phyloP scores from a whole-genome alignment of 2,329 filamentous ascomycete genomes.

The Daldinia eschscholtzii region DNA sequence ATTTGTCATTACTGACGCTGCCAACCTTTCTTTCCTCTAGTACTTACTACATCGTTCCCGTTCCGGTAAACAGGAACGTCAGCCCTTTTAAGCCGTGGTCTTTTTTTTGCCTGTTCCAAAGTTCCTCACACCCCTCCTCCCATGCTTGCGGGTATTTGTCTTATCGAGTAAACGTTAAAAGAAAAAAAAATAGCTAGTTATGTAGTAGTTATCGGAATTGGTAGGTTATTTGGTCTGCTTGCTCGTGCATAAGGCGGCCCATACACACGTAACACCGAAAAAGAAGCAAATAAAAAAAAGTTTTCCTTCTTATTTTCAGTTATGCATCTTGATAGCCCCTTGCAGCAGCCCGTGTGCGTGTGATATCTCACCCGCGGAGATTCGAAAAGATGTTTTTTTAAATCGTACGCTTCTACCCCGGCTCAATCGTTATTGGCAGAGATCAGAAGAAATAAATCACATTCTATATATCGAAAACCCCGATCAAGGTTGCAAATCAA shows the following conservation, averaged over 20 bases:
- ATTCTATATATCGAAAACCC: constrained; percentile 32
- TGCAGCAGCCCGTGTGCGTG: constrained; percentile 31
- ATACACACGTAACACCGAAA: constrained; percentile 35
- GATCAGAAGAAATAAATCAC: constrained; percentile 19
- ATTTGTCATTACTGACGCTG: constrained; percentile 42
- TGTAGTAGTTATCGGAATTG: constrained; percentile 13
- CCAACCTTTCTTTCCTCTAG: constrained; percentile 12
- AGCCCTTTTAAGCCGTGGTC: constrained; percentile 39
- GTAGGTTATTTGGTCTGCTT: constrained; percentile 27
- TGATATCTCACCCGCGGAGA: constrained; percentile 32
- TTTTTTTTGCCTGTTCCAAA: constrained; percentile 41
- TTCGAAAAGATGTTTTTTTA: constrained; percentile 25
- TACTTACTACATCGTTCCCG: constrained; percentile 30
- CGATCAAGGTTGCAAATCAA: constrained; percentile 31
- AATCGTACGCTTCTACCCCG: constrained; percentile 34
- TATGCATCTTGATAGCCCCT: constrained; percentile 38
- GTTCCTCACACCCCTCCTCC: constrained; percentile 28
- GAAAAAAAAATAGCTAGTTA: constrained; percentile 6
- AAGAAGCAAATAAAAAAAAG: constrained; percentile 30
- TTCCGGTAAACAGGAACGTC: constrained; percentile 40
- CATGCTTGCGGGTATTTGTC: constrained; percentile 38
- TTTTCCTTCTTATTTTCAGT: constrained; percentile 22
- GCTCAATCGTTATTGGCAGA: constrained; percentile 27
- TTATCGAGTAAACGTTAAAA: constrained; percentile 28
- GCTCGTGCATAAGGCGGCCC: constrained; percentile 33